Percentiles rank a stretch among this genome's conserved stretches.
Conservation (phyloP, 805 yeast species). For the Saturnispora saitoi region DNA sequence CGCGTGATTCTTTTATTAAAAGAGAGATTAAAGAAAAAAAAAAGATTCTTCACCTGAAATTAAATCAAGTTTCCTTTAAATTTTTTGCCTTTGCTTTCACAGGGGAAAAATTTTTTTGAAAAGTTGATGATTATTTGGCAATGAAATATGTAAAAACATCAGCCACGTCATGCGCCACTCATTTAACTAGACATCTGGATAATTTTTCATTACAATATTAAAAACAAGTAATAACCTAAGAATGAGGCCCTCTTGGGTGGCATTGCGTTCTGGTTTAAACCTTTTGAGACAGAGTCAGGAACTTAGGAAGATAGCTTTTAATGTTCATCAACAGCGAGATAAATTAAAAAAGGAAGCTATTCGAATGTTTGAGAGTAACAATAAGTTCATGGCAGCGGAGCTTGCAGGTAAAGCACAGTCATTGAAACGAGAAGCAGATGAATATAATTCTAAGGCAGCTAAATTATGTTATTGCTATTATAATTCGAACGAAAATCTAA, state of each 20-base stretch:
- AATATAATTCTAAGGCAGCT: slow-evolving; percentile 10
- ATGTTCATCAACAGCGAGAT: slow-evolving; percentile 1
- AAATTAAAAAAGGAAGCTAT: not conserved
- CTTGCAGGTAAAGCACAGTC: slow-evolving; percentile 10
- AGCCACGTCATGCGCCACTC: not conserved
- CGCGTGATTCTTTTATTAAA: not conserved
- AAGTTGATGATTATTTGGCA: not conserved
- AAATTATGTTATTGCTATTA: slow-evolving; percentile 1
- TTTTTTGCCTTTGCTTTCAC: not conserved
- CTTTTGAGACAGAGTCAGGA: not conserved
- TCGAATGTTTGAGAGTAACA: slow-evolving; percentile 1
- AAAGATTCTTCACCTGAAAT: not conserved
- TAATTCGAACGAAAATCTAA: slow-evolving; percentile 6
- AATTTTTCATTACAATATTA: too few species aligned
- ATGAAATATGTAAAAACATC: not conserved
- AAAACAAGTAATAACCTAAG: not conserved
- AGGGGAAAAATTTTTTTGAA: not conserved
- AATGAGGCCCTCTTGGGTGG: not conserved
- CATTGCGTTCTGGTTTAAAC: not conserved
- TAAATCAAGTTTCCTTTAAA: not conserved
- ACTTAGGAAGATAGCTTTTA: not conserved
- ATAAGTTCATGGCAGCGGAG: slow-evolving; percentile 6
- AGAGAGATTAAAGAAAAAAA: not conserved
- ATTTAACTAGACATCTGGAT: too few species aligned
- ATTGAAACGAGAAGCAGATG: not conserved